Evolutionary conservation across 805 yeast genomes (phyloP), one percentile per base, ranked within the genome.

Genomic region (Ogataea paraovalis): DNA sequence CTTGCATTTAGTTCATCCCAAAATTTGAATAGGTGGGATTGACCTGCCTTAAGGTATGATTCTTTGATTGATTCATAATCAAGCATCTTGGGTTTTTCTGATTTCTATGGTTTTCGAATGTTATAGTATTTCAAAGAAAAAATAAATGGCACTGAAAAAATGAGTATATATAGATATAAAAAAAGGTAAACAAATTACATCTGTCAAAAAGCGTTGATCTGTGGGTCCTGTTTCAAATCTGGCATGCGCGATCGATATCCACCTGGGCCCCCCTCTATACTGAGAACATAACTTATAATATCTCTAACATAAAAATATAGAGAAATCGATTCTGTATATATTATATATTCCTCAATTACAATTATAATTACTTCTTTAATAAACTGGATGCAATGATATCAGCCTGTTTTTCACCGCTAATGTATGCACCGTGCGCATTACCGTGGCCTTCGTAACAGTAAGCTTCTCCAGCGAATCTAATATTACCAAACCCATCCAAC

Each of bases 391-490:
- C 34, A 21, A 53, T 46, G 38, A 36, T 25, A 6, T 50, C 47
- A 3, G 80, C 82, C 42, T 76, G 80, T 48, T 79, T 62, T 18
- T 55, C 52, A 4, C 82, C 83, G 55, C 80, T 76, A 32, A 62
- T 47, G 54, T 73, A 78, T 0, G 83, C 83, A 1, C 83, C 83
- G 53, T 78, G 80, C 3, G 76, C 79, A 59, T 79, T 74, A 2
- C 80, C 79, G 19, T 73, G 73, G 2, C 80, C 82, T 41, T 76
- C 80, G 47, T 64, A 58, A 38, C 69, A 65, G 21, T 80, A 72
- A 46, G 75, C 80, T 54, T 78, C 83, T 7, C 83, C 83, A 0
- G 82, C 82, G 66, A 78, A 78, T 23, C 81, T 61, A 19, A 78
- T 58, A 14, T 65, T 54, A 2, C 64, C 68, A 44, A 59, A 58